These are phyloP conservation scores for Dendrothele bispora DNA, from an alignment of 768 basidiomycete species.

Conservation along the genomic window DNA sequence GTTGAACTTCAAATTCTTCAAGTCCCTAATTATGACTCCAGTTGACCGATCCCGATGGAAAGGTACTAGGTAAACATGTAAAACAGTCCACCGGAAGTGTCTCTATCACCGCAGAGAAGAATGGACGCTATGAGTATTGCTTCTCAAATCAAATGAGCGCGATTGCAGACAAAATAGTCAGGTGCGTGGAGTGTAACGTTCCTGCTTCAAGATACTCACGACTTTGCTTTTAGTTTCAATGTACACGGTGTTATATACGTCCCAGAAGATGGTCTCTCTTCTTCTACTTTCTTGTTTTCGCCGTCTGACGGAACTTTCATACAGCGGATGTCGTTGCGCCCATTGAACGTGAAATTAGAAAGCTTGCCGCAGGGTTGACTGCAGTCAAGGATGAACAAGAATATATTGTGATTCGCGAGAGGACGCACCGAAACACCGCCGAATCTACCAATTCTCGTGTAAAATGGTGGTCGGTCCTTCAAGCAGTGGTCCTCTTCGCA, in stretches of 20 bases:
- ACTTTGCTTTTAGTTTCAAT: conserved; percentile 70
- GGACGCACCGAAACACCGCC: conserved; percentile 90
- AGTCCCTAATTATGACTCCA: conserved; percentile 27
- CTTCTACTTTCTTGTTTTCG: background rate
- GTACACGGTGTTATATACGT: conserved; percentile 97
- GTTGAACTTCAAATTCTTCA: background rate
- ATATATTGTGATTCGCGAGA: conserved; percentile 94
- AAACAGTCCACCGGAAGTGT: conserved; percentile 88
- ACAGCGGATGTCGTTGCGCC: conserved; percentile 81
- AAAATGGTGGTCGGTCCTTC: conserved; percentile 98
- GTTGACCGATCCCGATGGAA: conserved; percentile 77
- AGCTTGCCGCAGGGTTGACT: conserved; percentile 75
- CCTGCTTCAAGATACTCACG: background rate
- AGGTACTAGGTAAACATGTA: conserved; percentile 73
- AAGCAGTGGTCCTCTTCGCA: conserved; percentile 81
- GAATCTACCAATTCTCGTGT: conserved; percentile 93
- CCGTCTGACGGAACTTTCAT: background rate
- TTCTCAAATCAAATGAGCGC: conserved; percentile 99
- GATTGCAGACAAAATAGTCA: conserved; percentile 92
- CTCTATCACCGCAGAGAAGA: conserved; percentile 82
- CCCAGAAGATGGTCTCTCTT: conserved; percentile 73
- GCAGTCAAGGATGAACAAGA: conserved; percentile 98
- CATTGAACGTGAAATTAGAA: conserved; percentile 93
- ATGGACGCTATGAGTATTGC: conserved; percentile 93
- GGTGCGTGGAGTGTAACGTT: conserved; percentile 45